These are phyloP conservation scores for Saccharomycopsis microspora DNA, from an alignment of 805 yeast genomes.

Conservation along the genomic window DNA sequence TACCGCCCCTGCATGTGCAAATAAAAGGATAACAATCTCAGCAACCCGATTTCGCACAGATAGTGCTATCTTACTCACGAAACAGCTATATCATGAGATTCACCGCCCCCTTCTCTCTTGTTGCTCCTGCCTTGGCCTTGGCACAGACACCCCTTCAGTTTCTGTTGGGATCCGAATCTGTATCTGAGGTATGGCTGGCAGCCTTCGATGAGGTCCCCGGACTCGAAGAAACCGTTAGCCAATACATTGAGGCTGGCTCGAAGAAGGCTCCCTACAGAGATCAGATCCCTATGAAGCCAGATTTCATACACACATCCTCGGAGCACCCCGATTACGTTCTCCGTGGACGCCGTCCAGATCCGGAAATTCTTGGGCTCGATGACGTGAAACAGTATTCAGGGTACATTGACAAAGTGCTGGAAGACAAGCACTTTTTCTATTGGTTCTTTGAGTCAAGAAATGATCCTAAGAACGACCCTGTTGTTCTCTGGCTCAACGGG, in stretches of 20 bases:
- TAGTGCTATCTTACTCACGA: too few relatives aligned
- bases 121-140: too few relatives aligned
- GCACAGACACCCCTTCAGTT: too few relatives aligned
- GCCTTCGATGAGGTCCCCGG: neutral
- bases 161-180: too few relatives aligned
- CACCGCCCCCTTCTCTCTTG: too few relatives aligned
- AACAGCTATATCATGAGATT: too few relatives aligned
- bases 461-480: constrained; percentile 78
- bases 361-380: constrained; percentile 67
- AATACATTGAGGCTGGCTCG: too few relatives aligned
- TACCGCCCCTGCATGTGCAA: too few relatives aligned
- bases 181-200: neutral
- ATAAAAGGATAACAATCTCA: too few relatives aligned
- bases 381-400: constrained; percentile 76
- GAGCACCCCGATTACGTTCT: constrained; percentile 32
- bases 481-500: constrained; percentile 83
- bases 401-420: constrained; percentile 70
- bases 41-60: too few relatives aligned
- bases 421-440: constrained; percentile 85
- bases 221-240: too few relatives aligned
- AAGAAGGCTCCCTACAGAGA: too few relatives aligned
- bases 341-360: constrained; percentile 50
- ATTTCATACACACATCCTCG: neutral
- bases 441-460: constrained; percentile 91
- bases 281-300: neutral